phyloP scores from a whole-genome alignment of 768 basidiomycete genomes.

The Boletus sensibilis region DNA sequence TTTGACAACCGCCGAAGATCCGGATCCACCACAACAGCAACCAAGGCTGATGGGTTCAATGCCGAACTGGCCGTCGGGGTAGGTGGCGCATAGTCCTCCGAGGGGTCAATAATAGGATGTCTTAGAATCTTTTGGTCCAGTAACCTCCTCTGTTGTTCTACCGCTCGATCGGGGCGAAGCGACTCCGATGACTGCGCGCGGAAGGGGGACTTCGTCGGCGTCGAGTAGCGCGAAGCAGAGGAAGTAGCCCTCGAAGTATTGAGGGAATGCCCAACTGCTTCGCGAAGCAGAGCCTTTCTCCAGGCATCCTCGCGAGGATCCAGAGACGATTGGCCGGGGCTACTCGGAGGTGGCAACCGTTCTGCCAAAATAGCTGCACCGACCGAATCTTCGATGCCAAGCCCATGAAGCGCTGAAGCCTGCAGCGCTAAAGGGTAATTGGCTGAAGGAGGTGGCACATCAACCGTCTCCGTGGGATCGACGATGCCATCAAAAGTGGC shows the following conservation, averaged over 20 bases:
- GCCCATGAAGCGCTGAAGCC: conserved; percentile 67
- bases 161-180: conserved; percentile 14
- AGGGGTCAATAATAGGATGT: conserved; percentile 37
- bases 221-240: conserved; percentile 35
- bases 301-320: conserved; percentile 63
- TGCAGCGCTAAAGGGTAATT: conserved; percentile 74
- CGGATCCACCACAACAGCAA: conserved; percentile 22
- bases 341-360: conserved; percentile 61
- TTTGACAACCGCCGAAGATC: conserved; percentile 40
- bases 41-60: conserved; percentile 10
- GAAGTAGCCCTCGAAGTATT: conserved; percentile 53
- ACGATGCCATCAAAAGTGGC: conserved; percentile 56
- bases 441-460: conserved; percentile 68
- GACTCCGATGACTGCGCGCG: conserved; percentile 24
- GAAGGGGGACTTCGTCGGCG: conserved; percentile 34
- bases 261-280: conserved; percentile 78
- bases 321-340: conserved; percentile 56
- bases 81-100: conserved; percentile 33
- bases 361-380: conserved; percentile 77
- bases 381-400: conserved; percentile 72
- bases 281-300: conserved; percentile 71
- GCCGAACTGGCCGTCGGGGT: conserved; percentile 5
- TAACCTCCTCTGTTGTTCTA: conserved; percentile 26
- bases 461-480: conserved; percentile 83
- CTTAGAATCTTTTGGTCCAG: conserved; percentile 47